Base-by-base conservation (phyloP, 441 rosid genomes). In the Bocquillonia castaneifolia region DNA sequence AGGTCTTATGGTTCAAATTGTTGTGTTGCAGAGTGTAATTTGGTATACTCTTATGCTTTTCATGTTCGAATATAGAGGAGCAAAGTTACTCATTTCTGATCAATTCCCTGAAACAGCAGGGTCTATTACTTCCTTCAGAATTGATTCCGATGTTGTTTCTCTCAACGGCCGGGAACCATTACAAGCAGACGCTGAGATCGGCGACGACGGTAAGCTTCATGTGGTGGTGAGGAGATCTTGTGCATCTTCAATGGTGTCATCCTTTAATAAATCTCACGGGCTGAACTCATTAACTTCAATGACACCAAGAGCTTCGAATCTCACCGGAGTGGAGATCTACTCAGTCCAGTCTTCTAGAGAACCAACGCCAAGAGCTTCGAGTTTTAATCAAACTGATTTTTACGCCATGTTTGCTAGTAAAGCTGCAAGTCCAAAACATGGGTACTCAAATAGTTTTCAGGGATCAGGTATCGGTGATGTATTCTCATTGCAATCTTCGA, bases 21-120 rank as follows among this genome's bases (percentile, higher is more conserved):
- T 91, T 36, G 97, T 91, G 29, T 58, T 89, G 54, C 96, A 91
- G 63, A 83, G 93, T 63, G 88, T 88, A 58, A 82, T 91, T 40
- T 92, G 96, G 97, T 92, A 86, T 68, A 92, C 96, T 5, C 73
- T 92, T 5, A 79, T 92, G 92, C 86, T 92, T 25, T 84, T 88
- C 78, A 32, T 92, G 87, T 92, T 92, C 25, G 96, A 92, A 69
- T 92, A 86, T 52, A 76, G 96, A 61, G 96, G 90, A 4, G 94
- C 97, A 0, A 88, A 73, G 82, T 76, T 86, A 60, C 81, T 92
- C 23, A 88, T 92, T 64, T 78, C 83, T 39, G 92, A 89, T 51
- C 89, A 88, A 72, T 92, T 92, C 69, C 94, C 96, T 0, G 92
- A 83, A 44, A 88, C 94, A 0, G 97, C 89, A 0, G 92, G 82